Percentiles rank a stretch among this genome's conserved stretches.
phyloP scores from a whole-genome alignment of 768 basidiomycete genomes.

The Leccinum olivaceopallidum region DNA sequence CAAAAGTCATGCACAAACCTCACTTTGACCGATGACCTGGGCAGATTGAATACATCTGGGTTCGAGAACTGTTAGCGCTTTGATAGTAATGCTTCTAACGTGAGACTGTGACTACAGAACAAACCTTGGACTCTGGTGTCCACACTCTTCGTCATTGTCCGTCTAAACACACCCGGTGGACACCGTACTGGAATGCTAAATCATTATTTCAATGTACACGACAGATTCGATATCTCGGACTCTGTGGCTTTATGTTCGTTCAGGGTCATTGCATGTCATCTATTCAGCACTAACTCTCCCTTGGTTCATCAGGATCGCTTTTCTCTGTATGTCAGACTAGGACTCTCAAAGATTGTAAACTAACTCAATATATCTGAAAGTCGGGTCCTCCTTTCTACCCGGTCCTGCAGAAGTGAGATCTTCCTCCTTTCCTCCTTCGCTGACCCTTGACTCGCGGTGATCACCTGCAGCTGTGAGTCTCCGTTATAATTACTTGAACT shows the following conservation, averaged over 20 bases:
- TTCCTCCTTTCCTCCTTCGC: background rate
- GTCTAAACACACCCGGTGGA: background rate
- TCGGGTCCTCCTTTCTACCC: conserved; percentile 12
- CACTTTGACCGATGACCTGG: background rate
- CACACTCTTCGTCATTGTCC: conserved; percentile 9
- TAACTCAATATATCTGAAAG: conserved; percentile 3
- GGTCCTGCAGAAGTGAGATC: conserved; percentile 6
- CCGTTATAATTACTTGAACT: no score
- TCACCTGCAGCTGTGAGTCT: no score
- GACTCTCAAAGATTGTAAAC: background rate
- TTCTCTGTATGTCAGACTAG: background rate
- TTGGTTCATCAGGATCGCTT: background rate
- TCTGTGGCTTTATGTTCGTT: no score
- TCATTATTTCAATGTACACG: no score
- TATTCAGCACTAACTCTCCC: no score
- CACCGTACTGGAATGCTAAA: background rate
- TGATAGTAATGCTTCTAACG: background rate
- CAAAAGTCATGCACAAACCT: background rate
- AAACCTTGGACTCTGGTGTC: conserved; percentile 14
- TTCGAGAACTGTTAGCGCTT: background rate
- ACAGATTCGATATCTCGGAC: no score
- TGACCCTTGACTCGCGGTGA: background rate
- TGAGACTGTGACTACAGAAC: background rate
- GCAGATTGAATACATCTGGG: conserved; percentile 19
- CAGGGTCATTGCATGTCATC: no score